phyloP scores from a whole-genome alignment of 2,329 filamentous ascomycete species.

The Arthrobotrys iridis region DNA sequence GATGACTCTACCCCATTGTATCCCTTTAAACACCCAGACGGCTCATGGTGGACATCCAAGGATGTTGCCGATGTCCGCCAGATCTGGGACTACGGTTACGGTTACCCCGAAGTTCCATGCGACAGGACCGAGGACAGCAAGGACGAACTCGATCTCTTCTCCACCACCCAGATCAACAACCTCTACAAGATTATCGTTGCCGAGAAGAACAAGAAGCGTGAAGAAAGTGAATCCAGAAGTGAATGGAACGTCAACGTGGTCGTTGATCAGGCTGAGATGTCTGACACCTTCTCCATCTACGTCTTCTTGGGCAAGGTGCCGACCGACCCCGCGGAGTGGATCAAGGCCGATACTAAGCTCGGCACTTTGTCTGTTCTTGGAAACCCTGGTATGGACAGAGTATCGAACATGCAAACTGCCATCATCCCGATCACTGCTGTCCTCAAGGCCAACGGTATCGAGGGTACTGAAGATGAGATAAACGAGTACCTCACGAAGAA shows the following conservation, averaged over 20 bases:
- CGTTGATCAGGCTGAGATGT: constrained; percentile 54
- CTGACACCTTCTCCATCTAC: constrained; percentile 33
- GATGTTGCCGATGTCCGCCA: constrained; percentile 45
- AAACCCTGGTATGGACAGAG: constrained; percentile 14
- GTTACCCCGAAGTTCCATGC: constrained; percentile 56
- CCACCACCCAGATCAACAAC: constrained; percentile 48
- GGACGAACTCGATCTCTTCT: constrained; percentile 34
- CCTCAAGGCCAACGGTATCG: constrained; percentile 4
- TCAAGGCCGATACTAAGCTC: neutral
- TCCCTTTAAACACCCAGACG: constrained; percentile 54
- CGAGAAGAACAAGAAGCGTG: neutral
- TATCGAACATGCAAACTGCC: constrained; percentile 20
- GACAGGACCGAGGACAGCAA: neutral
- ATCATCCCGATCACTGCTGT: constrained; percentile 18
- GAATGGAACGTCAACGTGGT: constrained; percentile 56
- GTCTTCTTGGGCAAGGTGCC: constrained; percentile 23
- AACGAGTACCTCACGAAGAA: constrained; percentile 28
- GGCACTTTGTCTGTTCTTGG: constrained; percentile 31
- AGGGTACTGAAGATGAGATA: constrained; percentile 10
- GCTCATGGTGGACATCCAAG: constrained; percentile 52
- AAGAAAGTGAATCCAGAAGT: neutral
- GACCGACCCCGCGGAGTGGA: neutral
- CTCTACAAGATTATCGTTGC: constrained; percentile 31
- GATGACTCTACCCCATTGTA: constrained; percentile 55
- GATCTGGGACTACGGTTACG: constrained; percentile 55